Percentiles rank a stretch among this genome's conserved stretches.
Conservation (phyloP, 192 early-diverging fungal species). For the Coemansia reversa region DNA sequence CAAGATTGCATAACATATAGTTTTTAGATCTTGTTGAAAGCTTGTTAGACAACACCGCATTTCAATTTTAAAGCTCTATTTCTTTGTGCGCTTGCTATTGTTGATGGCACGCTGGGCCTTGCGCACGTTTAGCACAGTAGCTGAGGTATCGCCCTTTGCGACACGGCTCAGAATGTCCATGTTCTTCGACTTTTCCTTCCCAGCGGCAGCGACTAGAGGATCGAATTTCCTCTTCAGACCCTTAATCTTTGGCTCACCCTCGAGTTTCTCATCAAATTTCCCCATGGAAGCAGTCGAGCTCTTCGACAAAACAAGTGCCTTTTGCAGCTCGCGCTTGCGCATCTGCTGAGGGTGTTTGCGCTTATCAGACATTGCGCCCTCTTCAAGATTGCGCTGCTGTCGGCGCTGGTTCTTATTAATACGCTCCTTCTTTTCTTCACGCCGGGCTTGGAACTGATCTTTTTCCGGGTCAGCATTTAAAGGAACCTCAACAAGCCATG, state of each 20-base stretch:
- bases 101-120: slow-evolving; percentile 54
- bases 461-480: slow-evolving; percentile 75
- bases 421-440: slow-evolving; percentile 86
- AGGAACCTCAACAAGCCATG: slow-evolving; percentile 96
- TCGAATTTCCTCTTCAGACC: slow-evolving; percentile 72
- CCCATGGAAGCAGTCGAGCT: slow-evolving; percentile 87
- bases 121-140: slow-evolving; percentile 47
- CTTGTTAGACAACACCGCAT: no score
- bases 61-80: neutral
- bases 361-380: slow-evolving; percentile 61
- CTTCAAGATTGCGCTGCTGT: slow-evolving; percentile 82
- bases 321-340: slow-evolving; percentile 74
- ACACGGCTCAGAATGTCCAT: slow-evolving; percentile 71
- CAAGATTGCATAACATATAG: no score
- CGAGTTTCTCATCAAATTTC: slow-evolving; percentile 81
- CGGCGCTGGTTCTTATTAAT: slow-evolving; percentile 87
- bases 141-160: slow-evolving; percentile 52
- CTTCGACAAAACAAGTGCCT: slow-evolving; percentile 73
- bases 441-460: slow-evolving; percentile 77
- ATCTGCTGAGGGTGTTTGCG: slow-evolving; percentile 57
- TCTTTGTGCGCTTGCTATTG: slow-evolving; percentile 39
- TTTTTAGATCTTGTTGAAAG: no score
- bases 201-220: slow-evolving; percentile 60
- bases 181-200: slow-evolving; percentile 68
- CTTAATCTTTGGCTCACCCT: slow-evolving; percentile 85